phyloP scores from a whole-genome alignment of 768 basidiomycete genomes.

The Suillus subalutaceus region DNA sequence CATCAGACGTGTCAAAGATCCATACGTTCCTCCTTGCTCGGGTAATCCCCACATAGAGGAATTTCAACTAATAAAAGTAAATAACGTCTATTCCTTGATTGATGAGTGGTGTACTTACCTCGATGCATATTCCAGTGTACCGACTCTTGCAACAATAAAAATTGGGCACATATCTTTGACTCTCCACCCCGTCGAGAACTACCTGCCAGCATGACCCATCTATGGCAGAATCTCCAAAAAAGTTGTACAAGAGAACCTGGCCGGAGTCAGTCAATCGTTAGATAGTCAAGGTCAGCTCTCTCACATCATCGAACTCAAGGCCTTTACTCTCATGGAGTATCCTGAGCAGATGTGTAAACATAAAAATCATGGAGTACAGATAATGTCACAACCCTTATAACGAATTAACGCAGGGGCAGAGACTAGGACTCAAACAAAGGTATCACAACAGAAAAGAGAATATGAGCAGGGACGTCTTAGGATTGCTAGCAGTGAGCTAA shows the following conservation, averaged over 20 bases:
- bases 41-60: conserved; percentile 71
- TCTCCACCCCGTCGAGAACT: conserved; percentile 45
- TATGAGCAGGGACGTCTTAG: no score
- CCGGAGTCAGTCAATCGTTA: not conserved
- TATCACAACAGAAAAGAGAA: no score
- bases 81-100: not conserved
- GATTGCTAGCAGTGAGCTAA: no score
- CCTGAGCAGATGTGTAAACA: conserved; percentile 17
- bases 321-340: conserved; percentile 37
- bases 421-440: no score
- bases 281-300: not conserved
- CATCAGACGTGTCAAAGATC: conserved; percentile 65
- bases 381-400: no score
- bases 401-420: no score
- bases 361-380: not conserved
- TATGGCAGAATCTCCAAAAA: conserved; percentile 66
- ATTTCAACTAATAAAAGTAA: conserved; percentile 52
- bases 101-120: conserved; percentile 40
- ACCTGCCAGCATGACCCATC: conserved; percentile 60
- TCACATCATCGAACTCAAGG: conserved; percentile 27
- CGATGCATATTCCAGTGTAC: conserved; percentile 59
- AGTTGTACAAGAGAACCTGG: conserved; percentile 75
- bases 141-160: conserved; percentile 47
- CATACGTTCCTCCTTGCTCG: conserved; percentile 69
- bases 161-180: conserved; percentile 39